Evolutionary conservation across 345 rosid genomes (phyloP).

Genomic region (Salix brachista): DNA sequence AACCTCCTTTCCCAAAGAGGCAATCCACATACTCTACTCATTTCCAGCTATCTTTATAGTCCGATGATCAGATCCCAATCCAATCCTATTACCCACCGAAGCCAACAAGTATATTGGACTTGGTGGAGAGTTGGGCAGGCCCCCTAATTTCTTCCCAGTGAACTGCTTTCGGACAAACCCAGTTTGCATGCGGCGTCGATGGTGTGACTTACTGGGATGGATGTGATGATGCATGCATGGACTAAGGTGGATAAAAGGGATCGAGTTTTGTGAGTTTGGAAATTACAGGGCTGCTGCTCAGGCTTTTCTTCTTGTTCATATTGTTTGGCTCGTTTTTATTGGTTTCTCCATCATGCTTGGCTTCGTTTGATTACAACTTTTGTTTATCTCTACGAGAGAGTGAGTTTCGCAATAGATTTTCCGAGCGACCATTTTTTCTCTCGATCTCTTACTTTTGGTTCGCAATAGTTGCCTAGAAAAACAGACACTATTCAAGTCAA

Average conservation of each 20-base stretch:
- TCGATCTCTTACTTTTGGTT: no score
- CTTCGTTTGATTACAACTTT: slow-evolving; percentile 7
- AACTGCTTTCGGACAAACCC: slow-evolving; percentile 20
- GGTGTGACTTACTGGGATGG: slow-evolving; percentile 38
- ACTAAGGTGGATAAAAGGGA: slow-evolving; percentile 19
- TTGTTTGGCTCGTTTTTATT: slow-evolving; percentile 23
- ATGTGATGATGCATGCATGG: slow-evolving; percentile 24
- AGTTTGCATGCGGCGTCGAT: slow-evolving; percentile 23
- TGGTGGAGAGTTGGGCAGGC: no score
- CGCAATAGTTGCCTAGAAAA: no score
- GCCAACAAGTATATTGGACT: no score
- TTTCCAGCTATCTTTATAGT: not conserved
- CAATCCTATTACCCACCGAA: not conserved
- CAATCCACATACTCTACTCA: not conserved
- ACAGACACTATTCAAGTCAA: no score
- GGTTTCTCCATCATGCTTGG: slow-evolving; percentile 22
- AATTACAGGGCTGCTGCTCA: slow-evolving; percentile 16
- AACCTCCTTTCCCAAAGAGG: not conserved
- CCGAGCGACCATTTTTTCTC: no score
- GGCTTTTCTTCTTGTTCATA: slow-evolving; percentile 24
- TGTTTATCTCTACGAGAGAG: no score
- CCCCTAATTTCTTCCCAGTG: no score
- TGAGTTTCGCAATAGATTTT: no score
- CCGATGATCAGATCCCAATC: not conserved
- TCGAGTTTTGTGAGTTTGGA: slow-evolving; percentile 20